These are phyloP conservation scores for Cercospora sesami DNA, from an alignment of 2,329 filamentous ascomycete genomes.

Conservation along the genomic window DNA sequence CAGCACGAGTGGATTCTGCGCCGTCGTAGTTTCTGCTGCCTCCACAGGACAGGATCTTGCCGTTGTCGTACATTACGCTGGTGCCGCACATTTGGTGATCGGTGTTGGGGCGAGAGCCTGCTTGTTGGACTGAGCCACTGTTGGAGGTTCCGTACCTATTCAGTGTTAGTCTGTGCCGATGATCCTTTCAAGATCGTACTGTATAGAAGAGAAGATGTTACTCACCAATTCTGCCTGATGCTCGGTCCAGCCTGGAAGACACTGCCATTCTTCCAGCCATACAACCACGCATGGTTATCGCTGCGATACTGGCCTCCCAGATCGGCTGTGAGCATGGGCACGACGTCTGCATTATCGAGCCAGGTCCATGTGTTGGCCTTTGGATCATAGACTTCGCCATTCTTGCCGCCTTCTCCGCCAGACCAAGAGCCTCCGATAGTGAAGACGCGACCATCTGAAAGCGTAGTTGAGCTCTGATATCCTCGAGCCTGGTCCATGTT, in stretches of 20 bases:
- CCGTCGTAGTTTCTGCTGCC: slow-evolving; percentile 51
- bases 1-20: slow-evolving; percentile 46
- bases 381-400: slow-evolving; percentile 57
- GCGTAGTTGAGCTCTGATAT: slow-evolving; percentile 53
- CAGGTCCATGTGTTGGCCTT: slow-evolving; percentile 53
- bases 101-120: slow-evolving; percentile 49
- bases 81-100: slow-evolving; percentile 58
- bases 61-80: slow-evolving; percentile 60
- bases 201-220: too few species aligned
- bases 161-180: too few species aligned
- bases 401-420: slow-evolving; percentile 50
- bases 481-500: slow-evolving; percentile 53
- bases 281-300: slow-evolving; percentile 59
- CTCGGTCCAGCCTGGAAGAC: slow-evolving; percentile 59
- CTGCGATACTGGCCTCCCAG: slow-evolving; percentile 44
- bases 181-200: too few species aligned
- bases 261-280: slow-evolving; percentile 50
- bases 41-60: slow-evolving; percentile 57
- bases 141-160: slow-evolving; percentile 49
- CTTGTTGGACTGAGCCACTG: slow-evolving; percentile 44
- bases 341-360: slow-evolving; percentile 33
- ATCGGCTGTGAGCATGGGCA: slow-evolving; percentile 45
- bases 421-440: slow-evolving; percentile 40
- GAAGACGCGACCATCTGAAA: slow-evolving; percentile 53
- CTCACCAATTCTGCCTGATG: slow-evolving; percentile 54